Evolutionary conservation across 2,329 filamentous ascomycete genomes (phyloP).

Genomic region (Fusarium xylarioides): DNA sequence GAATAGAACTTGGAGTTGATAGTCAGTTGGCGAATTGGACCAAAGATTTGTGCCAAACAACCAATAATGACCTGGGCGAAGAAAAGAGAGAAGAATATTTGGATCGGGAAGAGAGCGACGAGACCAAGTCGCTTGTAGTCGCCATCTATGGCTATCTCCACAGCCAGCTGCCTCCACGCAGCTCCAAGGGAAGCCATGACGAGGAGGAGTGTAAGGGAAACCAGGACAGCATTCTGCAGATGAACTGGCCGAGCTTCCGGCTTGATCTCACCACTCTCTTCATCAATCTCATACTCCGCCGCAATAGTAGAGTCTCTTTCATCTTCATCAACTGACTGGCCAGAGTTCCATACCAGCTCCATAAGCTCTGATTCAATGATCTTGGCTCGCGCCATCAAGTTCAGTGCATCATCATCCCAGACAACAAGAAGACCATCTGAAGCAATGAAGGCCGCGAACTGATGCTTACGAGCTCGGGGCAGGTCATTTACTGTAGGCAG

Average conservation of each 20-base stretch:
- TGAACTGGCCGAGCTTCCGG: constrained; percentile 73
- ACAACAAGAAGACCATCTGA: constrained; percentile 76
- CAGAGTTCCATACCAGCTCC: constrained; percentile 77
- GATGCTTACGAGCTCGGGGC: constrained; percentile 76
- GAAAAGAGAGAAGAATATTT: constrained; percentile 84
- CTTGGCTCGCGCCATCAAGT: constrained; percentile 74
- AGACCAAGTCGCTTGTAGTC: constrained; percentile 71
- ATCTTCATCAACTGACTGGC: constrained; percentile 62
- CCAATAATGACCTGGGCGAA: constrained; percentile 82
- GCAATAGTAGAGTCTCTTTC: constrained; percentile 59
- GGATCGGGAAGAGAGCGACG: constrained; percentile 72
- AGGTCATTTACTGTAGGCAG: constrained; percentile 77
- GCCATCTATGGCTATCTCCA: constrained; percentile 72
- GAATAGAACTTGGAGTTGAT: constrained; percentile 86
- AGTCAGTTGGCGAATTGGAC: constrained; percentile 76
- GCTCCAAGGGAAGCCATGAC: constrained; percentile 74
- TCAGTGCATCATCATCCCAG: constrained; percentile 82
- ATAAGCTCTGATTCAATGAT: constrained; percentile 80
- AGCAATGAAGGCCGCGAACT: constrained; percentile 82
- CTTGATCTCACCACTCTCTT: constrained; percentile 74
- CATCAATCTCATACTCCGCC: constrained; percentile 69
- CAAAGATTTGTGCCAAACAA: constrained; percentile 78
- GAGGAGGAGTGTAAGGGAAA: constrained; percentile 71
- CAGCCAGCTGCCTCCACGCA: constrained; percentile 74
- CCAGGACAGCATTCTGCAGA: constrained; percentile 74